A percentile compares a stretch with the other conserved stretches of the same genome.
These are phyloP conservation scores for Heritiera littoralis DNA, from an alignment of 345 rosid species.

Conservation along the genomic window DNA sequence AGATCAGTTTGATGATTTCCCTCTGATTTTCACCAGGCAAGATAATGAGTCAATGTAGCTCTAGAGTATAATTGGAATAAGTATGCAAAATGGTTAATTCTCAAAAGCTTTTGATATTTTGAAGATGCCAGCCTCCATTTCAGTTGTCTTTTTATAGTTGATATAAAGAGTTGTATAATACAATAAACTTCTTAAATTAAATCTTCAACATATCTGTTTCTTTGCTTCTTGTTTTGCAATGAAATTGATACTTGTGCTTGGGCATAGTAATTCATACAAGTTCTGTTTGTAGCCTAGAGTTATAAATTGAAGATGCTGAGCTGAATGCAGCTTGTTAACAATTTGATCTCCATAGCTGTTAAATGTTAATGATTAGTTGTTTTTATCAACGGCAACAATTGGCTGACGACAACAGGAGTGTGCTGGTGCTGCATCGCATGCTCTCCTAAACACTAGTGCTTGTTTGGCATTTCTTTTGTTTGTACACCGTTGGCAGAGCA, in stretches of 20 bases:
- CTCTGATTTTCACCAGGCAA: slow-evolving; percentile 56
- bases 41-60: slow-evolving; percentile 41
- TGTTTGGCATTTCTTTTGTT: background rate
- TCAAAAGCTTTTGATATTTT: background rate
- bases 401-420: background rate
- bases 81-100: background rate
- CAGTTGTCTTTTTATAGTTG: background rate
- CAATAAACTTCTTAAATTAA: slow-evolving; percentile 21
- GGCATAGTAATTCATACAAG: slow-evolving; percentile 1
- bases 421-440: background rate
- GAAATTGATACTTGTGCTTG: background rate
- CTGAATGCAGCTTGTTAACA: slow-evolving; percentile 4
- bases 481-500: background rate
- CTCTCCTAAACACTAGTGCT: background rate
- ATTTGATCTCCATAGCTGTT: background rate
- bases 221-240: slow-evolving; percentile 5
- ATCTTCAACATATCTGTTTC: slow-evolving; percentile 9
- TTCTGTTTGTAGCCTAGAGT: background rate
- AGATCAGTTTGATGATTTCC: slow-evolving; percentile 70
- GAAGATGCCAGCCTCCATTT: background rate
- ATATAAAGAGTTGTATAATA: slow-evolving; percentile 15
- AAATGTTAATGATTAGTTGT: too few relatives aligned
- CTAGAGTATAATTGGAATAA: background rate
- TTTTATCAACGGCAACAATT: background rate
- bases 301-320: background rate